Base-by-base conservation (phyloP, 768 basidiomycete species). In the Mycena vulgaris region DNA sequence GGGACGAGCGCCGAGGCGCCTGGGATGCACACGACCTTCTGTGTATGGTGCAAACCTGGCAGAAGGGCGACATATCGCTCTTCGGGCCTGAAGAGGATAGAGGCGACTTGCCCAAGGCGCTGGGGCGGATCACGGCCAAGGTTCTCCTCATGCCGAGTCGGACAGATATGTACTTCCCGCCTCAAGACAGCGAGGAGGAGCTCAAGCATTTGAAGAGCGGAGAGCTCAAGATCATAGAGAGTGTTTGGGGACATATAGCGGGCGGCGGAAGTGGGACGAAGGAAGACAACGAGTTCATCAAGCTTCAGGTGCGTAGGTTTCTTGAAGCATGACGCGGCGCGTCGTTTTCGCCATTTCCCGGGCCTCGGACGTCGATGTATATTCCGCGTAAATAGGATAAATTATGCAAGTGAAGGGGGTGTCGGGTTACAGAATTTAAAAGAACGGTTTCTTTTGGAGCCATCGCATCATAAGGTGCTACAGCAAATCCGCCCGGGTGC, bases 201-300 rank as follows among this genome's bases (percentile, higher is more conserved):
- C 49, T 69, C n/a, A 66, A 58, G 27, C 60, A 69, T 66, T 16
- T 72, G 37, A 56, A 72, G 30, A 8, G 57, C 30, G 71, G 71
- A 11, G 61, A 68, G 23, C 59, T 73, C 17, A 61, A 66, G 33
- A 60, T 73, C 3, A 73, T 73, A 16, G 63, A 73, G 45, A 73
- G 71, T 16, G 69, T 73, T 5, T 73, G 71, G 71, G 71, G 71
- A 3, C 71, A 73, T 66, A 51, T 73, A 21, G 71, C 71, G 9
- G 71, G 71, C 0, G 71, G 71, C 5, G 71, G 71, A 45, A 51
- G 53, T 13, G 68, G 71, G 35, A 69, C 71, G 25, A 66, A 63
- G 55, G 64, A 57, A 2, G 68, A 73, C 39, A 63, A 69, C 30
- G 67, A 69, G 48, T 72, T 65, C 25, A 73, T 73, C 27, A 52